Conservation (phyloP, 2,329 filamentous ascomycete species). For the Fusarium coffeatum region DNA sequence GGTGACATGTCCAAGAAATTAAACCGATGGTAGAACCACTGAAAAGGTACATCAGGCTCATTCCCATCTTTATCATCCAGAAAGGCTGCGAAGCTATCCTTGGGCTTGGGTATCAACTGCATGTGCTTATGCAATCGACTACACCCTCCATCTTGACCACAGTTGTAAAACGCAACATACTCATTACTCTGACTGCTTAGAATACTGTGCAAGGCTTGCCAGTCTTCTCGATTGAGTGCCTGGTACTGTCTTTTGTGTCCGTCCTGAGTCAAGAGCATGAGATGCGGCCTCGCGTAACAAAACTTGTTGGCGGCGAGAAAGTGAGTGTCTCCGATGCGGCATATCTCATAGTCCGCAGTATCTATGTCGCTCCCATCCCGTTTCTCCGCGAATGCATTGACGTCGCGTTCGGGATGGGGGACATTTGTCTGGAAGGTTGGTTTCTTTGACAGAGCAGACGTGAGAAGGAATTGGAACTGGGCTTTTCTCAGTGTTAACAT, state of each 20-base stretch:
- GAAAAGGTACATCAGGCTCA: background rate
- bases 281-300: slow-evolving; percentile 3
- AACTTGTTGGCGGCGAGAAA: slow-evolving; percentile 5
- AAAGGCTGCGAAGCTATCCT: background rate
- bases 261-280: background rate
- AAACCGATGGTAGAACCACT: background rate
- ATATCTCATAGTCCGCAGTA: background rate
- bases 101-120: background rate
- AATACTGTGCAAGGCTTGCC: background rate
- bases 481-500: background rate
- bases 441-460: background rate
- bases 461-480: slow-evolving; percentile 6
- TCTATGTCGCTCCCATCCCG: background rate
- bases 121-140: slow-evolving; percentile 14
- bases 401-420: fast-evolving
- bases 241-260: background rate
- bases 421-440: background rate
- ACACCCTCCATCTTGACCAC: slow-evolving; percentile 5
- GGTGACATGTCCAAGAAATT: too few relatives aligned
- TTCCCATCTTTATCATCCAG: fast-evolving
- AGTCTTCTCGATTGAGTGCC: fast-evolving
- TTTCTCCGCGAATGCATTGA: fast-evolving
- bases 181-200: background rate
- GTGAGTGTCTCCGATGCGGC: background rate
- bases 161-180: background rate